Evolutionary conservation across 345 rosid species (phyloP), one percentile per base, ranked within the genome.

Genomic region (Eucalyptus polybractea): DNA sequence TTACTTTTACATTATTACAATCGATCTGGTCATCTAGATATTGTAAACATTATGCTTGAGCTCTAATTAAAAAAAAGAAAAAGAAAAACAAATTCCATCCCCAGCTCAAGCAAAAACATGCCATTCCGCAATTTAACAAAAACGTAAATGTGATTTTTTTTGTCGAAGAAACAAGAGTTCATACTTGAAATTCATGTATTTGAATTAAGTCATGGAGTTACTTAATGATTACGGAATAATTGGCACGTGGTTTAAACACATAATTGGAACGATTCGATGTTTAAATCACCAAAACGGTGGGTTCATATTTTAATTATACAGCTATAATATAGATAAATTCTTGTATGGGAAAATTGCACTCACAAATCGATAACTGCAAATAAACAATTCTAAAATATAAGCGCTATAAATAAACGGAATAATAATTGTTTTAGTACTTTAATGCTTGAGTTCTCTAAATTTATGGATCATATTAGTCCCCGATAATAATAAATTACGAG

Each of bases 401-500:
- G 1, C 0, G 27, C 62, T 56, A 56, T 56, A 56, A 8, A 24
- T 56, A 24, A 56, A 56, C 29, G 6, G 27, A 56, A 24, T 1
- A 56, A 24, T 24, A 56, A 56, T 9, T 56, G 5, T 22, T 24
- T 4, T 9, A 9, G 2, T 56, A 56, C 0, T 56, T 56, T 56
- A 24, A 56, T 56, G 29, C 29, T 54, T 1, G 29, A 24, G 11
- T 56, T 56, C 27, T 56, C 27, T 56, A 56, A 5, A 56, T 9
- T 56, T 24, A 56, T 56, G 29, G 29, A 56, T 24, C 29, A 0
- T 4, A 22, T 56, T 56, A 24, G 60, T 9, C 29, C 62, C 27
- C 13, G 0, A 4, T 1, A 24, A 56, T 56, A 24, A 56, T 24
- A 24, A 54, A 22, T 4, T 24, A 56, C 1, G 62, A 0, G 1